Evolutionary conservation across 768 basidiomycete species (phyloP).

Genomic region (Termitomyces sp.): DNA sequence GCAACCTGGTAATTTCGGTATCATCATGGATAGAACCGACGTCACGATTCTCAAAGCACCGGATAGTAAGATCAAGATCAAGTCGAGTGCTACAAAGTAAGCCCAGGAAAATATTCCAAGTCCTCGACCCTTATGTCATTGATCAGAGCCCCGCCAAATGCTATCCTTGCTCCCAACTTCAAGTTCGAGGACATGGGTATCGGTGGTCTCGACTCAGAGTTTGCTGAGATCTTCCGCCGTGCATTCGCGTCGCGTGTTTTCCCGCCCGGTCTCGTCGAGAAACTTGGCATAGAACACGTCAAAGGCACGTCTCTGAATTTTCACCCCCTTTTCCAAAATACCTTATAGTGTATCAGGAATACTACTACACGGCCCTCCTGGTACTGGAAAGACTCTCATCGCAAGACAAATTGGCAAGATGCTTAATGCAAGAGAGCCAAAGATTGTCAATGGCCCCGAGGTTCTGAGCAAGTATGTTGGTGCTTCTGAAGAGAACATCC

Average conservation of each 20-base stretch:
- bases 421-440: slow-evolving; percentile 96
- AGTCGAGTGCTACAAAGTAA: slow-evolving; percentile 87
- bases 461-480: slow-evolving; percentile 97
- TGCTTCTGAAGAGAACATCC: slow-evolving; percentile 94
- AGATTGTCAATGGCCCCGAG: slow-evolving; percentile 98
- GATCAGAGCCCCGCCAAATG: slow-evolving; percentile 81
- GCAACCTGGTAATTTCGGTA: slow-evolving; percentile 46
- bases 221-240: slow-evolving; percentile 94
- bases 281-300: slow-evolving; percentile 96
- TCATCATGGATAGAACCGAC: slow-evolving; percentile 91
- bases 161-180: slow-evolving; percentile 96
- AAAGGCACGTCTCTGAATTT: slow-evolving; percentile 59
- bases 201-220: slow-evolving; percentile 94
- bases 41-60: slow-evolving; percentile 85
- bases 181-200: slow-evolving; percentile 99
- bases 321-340: not conserved
- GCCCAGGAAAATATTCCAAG: slow-evolving; percentile 18
- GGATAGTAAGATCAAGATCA: slow-evolving; percentile 81
- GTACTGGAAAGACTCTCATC: slow-evolving; percentile 97
- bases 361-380: slow-evolving; percentile 92
- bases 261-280: slow-evolving; percentile 94
- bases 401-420: slow-evolving; percentile 99
- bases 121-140: not conserved
- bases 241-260: slow-evolving; percentile 99
- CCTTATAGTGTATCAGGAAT: slow-evolving; percentile 55